These are phyloP conservation scores for Priceomyces castillae DNA, from an alignment of 805 yeast species.

Conservation along the genomic window DNA sequence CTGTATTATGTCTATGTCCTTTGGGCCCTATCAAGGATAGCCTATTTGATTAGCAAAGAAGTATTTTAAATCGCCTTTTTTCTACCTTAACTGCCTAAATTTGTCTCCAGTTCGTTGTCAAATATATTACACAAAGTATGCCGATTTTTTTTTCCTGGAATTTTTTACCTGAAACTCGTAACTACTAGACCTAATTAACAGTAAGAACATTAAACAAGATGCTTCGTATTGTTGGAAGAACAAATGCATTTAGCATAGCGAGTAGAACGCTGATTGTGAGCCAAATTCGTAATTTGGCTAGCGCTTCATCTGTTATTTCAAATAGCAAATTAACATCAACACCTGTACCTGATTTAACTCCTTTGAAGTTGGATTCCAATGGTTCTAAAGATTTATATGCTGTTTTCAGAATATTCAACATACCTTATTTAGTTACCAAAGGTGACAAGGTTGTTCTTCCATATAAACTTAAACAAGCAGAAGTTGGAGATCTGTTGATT, in stretches of 20 bases:
- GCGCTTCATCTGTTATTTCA: background rate
- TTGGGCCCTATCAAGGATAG: conserved; percentile 6
- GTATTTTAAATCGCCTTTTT: conserved; percentile 1
- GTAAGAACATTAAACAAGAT: background rate
- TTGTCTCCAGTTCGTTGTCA: background rate
- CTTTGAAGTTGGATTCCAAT: conserved; percentile 64
- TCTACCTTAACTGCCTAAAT: background rate
- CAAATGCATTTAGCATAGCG: background rate
- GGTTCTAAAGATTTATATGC: conserved; percentile 65
- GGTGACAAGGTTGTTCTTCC: conserved; percentile 87
- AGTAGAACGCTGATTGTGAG: background rate
- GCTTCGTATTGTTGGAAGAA: background rate
- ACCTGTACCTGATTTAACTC: conserved; percentile 44
- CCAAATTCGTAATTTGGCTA: background rate
- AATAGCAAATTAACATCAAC: background rate
- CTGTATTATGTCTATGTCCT: background rate
- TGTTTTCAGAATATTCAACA: conserved; percentile 72
- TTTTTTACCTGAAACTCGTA: background rate
- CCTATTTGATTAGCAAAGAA: background rate
- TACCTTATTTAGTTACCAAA: conserved; percentile 83
- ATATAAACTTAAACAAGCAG: conserved; percentile 68
- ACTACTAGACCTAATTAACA: background rate
- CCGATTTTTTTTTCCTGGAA: background rate
- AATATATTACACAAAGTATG: background rate
- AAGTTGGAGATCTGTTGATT: conserved; percentile 78